phyloP scores from a whole-genome alignment of 2,329 filamentous ascomycete genomes.

The Aspergillus terreus region DNA sequence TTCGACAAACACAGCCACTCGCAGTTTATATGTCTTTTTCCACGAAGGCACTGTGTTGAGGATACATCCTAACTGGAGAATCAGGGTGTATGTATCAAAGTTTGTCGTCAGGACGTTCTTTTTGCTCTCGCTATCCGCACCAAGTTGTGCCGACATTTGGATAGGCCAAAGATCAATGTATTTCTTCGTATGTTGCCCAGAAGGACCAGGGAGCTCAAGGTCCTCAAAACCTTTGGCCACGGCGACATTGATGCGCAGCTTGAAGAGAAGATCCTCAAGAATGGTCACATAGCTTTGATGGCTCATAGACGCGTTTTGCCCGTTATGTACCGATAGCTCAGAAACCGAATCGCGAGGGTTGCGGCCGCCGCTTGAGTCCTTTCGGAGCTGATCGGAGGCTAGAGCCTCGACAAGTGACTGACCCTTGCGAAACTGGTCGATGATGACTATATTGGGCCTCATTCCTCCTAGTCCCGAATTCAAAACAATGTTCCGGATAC shows the following conservation, averaged over 20 bases:
- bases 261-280: slow-evolving; percentile 73
- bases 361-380: slow-evolving; percentile 19
- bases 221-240: slow-evolving; percentile 76
- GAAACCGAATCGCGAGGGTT: slow-evolving; percentile 12
- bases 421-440: slow-evolving; percentile 68
- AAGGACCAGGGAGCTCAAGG: slow-evolving; percentile 65
- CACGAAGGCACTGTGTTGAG: slow-evolving; percentile 76
- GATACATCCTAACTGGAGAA: slow-evolving; percentile 81
- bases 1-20: slow-evolving; percentile 84
- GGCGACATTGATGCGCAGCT: slow-evolving; percentile 77
- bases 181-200: slow-evolving; percentile 61
- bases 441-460: slow-evolving; percentile 81
- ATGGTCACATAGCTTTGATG: slow-evolving; percentile 75
- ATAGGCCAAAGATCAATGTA: slow-evolving; percentile 90
- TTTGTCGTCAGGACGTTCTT: slow-evolving; percentile 75
- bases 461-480: slow-evolving; percentile 81
- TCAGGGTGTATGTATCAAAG: slow-evolving; percentile 87
- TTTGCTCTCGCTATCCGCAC: slow-evolving; percentile 60
- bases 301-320: slow-evolving; percentile 64
- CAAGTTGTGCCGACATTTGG: slow-evolving; percentile 84
- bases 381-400: slow-evolving; percentile 35
- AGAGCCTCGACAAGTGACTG: slow-evolving; percentile 57
- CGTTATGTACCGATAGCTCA: slow-evolving; percentile 60
- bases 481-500: slow-evolving; percentile 75
- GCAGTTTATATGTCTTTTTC: slow-evolving; percentile 68